Percentiles rank a stretch among this genome's conserved stretches.
These are phyloP conservation scores for Lotus japonicus DNA, from an alignment of 306 rosid genomes.

Conservation along the genomic window DNA sequence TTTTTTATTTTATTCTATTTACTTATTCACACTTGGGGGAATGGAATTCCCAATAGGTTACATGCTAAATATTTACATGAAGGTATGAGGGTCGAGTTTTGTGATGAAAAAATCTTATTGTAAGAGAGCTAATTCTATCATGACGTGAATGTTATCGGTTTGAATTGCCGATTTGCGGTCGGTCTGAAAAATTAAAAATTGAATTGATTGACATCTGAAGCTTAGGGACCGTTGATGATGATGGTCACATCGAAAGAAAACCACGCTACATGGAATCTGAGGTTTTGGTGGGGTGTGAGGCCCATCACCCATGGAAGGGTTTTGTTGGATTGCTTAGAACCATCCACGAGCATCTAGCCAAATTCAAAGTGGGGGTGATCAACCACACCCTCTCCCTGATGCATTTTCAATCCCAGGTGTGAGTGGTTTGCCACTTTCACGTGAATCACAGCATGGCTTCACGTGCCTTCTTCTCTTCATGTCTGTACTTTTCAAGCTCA, in stretches of 20 bases:
- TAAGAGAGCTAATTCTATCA: too few relatives aligned
- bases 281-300: constrained; percentile 14
- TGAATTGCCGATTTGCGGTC: too few relatives aligned
- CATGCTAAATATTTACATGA: too few relatives aligned
- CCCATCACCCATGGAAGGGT: not conserved
- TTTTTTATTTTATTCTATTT: too few relatives aligned
- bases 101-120: too few relatives aligned
- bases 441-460: constrained; percentile 35
- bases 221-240: not conserved
- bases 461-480: constrained; percentile 33
- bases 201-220: too few relatives aligned
- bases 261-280: constrained; percentile 16
- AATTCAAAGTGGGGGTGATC: too few relatives aligned
- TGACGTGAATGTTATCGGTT: too few relatives aligned
- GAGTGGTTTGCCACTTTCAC: constrained; percentile 22
- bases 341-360: not conserved
- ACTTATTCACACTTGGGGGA: too few relatives aligned
- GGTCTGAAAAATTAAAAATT: too few relatives aligned
- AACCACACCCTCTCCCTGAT: constrained; percentile 13
- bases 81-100: too few relatives aligned
- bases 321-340: not conserved
- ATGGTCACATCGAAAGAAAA: not conserved
- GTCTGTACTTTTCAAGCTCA: constrained; percentile 27
- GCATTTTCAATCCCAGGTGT: not conserved
- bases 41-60: too few relatives aligned